Base-by-base conservation (phyloP, 768 basidiomycete species). In the Phanerochaete sordida region DNA sequence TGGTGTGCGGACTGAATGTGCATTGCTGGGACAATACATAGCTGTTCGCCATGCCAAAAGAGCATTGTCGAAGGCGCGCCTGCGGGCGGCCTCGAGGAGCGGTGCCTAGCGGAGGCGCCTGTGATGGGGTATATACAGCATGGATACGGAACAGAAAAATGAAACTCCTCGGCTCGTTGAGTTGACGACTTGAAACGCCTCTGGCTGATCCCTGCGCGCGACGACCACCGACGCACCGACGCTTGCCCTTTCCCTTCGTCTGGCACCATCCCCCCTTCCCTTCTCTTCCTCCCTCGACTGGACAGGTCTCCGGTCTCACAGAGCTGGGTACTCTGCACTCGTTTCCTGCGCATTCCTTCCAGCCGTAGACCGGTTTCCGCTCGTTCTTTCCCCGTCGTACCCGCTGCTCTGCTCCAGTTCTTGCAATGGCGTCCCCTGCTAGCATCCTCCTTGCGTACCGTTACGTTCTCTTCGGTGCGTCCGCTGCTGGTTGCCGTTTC, bases 401-500 rank as follows among this genome's bases (percentile, higher is more conserved):
- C n/a, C n/a, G n/a, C n/a, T n/a, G n/a, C n/a, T n/a, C n/a, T n/a
- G n/a, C n/a, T n/a, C n/a, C n/a, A 77, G 75, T 16, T 28, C 72
- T 70, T 46, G 67, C 61, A 70, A 56, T 62, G 52, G 61, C 66
- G 61, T 59, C 64, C 83, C 53, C 84, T 81, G 72, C 70, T 62
- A 76, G 72, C 64, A 62, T 75, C 59, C 74, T 88, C 64, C 75
- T 80, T 65, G 69, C 75, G 54, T 74, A 78, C 64, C 85, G 88
- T 55, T 88, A 83, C 72, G 58, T 83, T 60, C 75, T 85, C 59
- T 85, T 89, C 69, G 81, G 89, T 88, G 58, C 52, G 81, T 68
- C 12, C 35, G 26, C 37, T 51, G 28, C 45, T 43, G 33, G 37
- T 47, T 26, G 48, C n/a, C 7, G 7, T 46, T 24, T 46, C n/a